Evolutionary conservation across 805 yeast genomes (phyloP).

Genomic region (Kazachstania kunashirensis): DNA sequence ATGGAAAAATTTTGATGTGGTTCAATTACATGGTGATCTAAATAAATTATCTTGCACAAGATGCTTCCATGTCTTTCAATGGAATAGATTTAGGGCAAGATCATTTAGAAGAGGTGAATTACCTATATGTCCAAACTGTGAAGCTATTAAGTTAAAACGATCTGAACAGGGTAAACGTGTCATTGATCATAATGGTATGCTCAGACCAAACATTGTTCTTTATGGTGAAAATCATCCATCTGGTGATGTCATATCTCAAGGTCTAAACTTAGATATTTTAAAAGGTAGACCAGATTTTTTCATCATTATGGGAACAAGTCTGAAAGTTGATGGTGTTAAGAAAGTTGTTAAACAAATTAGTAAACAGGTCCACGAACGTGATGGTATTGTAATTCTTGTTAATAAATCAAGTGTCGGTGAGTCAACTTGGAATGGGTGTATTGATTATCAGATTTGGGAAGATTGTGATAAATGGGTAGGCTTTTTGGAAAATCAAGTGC

Average conservation of each 20-base stretch:
- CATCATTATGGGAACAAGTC: slow-evolving; percentile 85
- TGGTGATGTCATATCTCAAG: slow-evolving; percentile 67
- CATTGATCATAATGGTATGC: slow-evolving; percentile 58
- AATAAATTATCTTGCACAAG: slow-evolving; percentile 66
- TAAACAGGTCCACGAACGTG: slow-evolving; percentile 60
- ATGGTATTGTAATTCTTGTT: slow-evolving; percentile 69
- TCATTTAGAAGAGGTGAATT: slow-evolving; percentile 50
- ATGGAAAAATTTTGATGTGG: slow-evolving; percentile 65
- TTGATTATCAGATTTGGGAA: slow-evolving; percentile 69
- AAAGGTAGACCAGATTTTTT: slow-evolving; percentile 63
- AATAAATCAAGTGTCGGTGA: slow-evolving; percentile 58
- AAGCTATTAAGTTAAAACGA: slow-evolving; percentile 45
- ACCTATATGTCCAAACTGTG: slow-evolving; percentile 72
- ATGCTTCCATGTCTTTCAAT: slow-evolving; percentile 48
- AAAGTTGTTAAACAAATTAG: slow-evolving; percentile 63
- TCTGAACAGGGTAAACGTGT: slow-evolving; percentile 61
- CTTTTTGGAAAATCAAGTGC: slow-evolving; percentile 42
- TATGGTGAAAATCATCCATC: slow-evolving; percentile 93
- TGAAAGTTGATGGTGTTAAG: slow-evolving; percentile 84
- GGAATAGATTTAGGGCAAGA: slow-evolving; percentile 47
- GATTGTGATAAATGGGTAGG: slow-evolving; percentile 81
- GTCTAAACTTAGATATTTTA: slow-evolving; percentile 51
- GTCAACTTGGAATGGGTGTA: slow-evolving; percentile 55
- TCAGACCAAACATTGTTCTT: slow-evolving; percentile 83
- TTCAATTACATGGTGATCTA: slow-evolving; percentile 86